Base-by-base conservation (phyloP, 2,329 filamentous ascomycete species). In the Colletotrichum zoysiae region DNA sequence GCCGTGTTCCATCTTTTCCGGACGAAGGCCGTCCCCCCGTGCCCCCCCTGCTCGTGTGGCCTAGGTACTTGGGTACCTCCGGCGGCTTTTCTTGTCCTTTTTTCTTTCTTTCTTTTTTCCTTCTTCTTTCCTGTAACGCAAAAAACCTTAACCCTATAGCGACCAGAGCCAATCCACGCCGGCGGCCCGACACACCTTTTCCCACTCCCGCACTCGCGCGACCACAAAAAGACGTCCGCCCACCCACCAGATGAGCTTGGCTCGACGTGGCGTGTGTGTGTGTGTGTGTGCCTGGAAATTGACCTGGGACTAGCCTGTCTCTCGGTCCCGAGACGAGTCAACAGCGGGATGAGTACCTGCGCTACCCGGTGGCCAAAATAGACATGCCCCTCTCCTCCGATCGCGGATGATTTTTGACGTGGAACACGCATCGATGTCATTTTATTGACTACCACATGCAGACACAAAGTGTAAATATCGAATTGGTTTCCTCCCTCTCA, bases 281-380 rank as follows among this genome's bases (percentile, higher is more conserved):
- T 42, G 14, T 44, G 5, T 11, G 44, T 64, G 48, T 62, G 26
- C 48, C 48, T 66, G 48, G 40, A 20, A 23, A 40, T 16, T 9
- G 18, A 23, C 55, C 48, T 26, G 64, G 46, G 46, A 23, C 59
- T 61, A 6, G 48, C 8, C 33, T 18, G 18, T 38, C 12, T 51
- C 40, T 64, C 53, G 69, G 65, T 64, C 58, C 65, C 59, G 59
- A 69, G 65, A 69, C 44, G 20, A 38, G 55, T 35, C 48, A 14
- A 60, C 35, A 9, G 44, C 35, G 6, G 55, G 51, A 68, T 38
- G 65, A 68, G 38, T 50, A 71, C n/a, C n/a, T n/a, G n/a, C 53
- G 69, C 65, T 48, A 50, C 59, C 59, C 18, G 58, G 64, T 63
- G 44, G 33, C 30, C 16, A 33, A 63, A 64, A 69, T 71, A 64